Base-by-base conservation (phyloP, 1,139 yeast genomes). In the Saccharomycopsis phalli region DNA sequence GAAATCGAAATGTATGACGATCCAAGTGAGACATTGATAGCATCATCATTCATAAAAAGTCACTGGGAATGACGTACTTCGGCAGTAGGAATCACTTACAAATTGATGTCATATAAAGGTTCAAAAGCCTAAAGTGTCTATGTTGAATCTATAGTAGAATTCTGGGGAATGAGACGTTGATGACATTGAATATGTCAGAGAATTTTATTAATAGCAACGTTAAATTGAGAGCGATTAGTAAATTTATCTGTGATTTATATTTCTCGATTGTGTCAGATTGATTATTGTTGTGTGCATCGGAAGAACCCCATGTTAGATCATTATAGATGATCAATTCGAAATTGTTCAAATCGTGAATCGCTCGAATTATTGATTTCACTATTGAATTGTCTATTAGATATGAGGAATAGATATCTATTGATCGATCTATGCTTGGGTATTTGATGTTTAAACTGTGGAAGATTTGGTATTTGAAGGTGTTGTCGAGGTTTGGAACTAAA, bases 371-470 rank as follows among this genome's bases (percentile, higher is more conserved):
- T 10, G 37, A 3, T 21, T 32, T 30, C 4, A 41, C 7, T 6
- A 41, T 14, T 8, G 40, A 18, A 18, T 31, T 34, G 10, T 41
- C 36, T 7, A 18, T 18, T 10, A 42, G 20, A 20, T 14, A 42
- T 4, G n/a, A n/a, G 10, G 29, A 6, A 16, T 38, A 27, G 17
- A 31, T 41, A 10, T 17, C 36, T 6, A 42, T 17, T 5, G 46
- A 42, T 2, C 14, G 31, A 19, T 42, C 46, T n/a, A 39, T 10
- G 36, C 40, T 28, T 7, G 46, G 46, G 20, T 42, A 36, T 18
- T 32, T 21, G 20, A 39, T 35, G 4, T 36, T 31, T 7, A 40
- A 14, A 6, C 21, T 23, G 18, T 42, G 46, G 33, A 40, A 42
- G 4, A 42, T 31, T 22, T 39, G 44, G 22, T 42, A 42, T 19